Evolutionary conservation across 169 alveolate genomes (phyloP).

Genomic region (Eimeria zaria): DNA sequence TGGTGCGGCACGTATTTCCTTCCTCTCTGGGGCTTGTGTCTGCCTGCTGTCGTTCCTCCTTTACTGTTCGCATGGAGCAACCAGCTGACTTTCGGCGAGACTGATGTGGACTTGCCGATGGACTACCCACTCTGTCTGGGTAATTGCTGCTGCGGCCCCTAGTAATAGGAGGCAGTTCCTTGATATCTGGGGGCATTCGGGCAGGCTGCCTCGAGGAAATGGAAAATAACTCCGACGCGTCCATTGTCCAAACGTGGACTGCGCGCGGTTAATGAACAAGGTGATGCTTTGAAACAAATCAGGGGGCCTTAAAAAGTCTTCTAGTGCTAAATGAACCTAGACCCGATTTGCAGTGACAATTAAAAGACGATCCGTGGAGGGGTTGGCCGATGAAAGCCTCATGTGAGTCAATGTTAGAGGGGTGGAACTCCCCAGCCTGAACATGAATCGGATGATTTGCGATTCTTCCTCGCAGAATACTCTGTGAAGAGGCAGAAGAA

Average conservation of each 20-base stretch:
- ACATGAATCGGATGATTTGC: background rate
- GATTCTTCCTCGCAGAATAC: background rate
- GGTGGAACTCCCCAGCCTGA: background rate
- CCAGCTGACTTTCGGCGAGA: conserved; percentile 77
- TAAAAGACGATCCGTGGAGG: background rate
- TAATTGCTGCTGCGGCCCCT: conserved; percentile 72
- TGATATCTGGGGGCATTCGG: conserved; percentile 78
- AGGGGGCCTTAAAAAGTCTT: background rate
- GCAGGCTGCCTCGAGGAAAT: conserved; percentile 80
- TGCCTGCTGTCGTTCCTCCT: conserved; percentile 67
- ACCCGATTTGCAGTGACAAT: background rate
- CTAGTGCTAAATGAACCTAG: background rate
- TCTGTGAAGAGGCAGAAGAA: background rate
- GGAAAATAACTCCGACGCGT: conserved; percentile 73
- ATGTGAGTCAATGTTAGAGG: background rate
- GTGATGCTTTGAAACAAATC: background rate
- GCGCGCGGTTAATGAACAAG: conserved; percentile 14
- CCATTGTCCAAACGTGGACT: conserved; percentile 64
- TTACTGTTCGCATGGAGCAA: conserved; percentile 70
- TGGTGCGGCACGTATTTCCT: background rate
- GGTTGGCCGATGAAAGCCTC: background rate
- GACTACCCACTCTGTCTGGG: conserved; percentile 65
- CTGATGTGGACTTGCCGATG: conserved; percentile 52
- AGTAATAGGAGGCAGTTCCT: conserved; percentile 77
- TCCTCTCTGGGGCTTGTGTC: conserved; percentile 20